Conservation (phyloP, 805 yeast species). For the Kluyveromyces lactis region DNA sequence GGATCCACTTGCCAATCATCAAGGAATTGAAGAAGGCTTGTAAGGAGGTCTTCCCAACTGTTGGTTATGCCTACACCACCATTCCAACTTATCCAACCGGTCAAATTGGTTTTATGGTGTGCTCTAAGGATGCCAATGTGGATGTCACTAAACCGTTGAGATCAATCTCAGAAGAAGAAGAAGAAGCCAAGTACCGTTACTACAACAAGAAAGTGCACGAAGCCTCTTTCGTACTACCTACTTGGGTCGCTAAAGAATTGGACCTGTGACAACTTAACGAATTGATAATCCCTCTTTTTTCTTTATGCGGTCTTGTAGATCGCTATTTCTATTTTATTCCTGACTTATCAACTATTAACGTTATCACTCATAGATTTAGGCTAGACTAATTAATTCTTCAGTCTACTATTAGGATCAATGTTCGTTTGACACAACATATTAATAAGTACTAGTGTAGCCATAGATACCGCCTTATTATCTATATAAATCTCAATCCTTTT, state of each 20-base stretch:
- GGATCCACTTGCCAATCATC: slow-evolving; percentile 84
- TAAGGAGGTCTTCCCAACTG: slow-evolving; percentile 79
- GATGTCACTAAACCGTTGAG: slow-evolving; percentile 66
- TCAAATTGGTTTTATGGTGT: slow-evolving; percentile 96
- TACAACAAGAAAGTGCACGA: slow-evolving; percentile 77
- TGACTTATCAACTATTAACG: no score
- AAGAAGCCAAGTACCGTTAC: slow-evolving; percentile 61
- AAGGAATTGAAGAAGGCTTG: slow-evolving; percentile 77
- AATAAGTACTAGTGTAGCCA: no score
- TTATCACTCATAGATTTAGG: no score
- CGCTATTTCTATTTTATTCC: no score
- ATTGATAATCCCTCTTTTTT: neutral
- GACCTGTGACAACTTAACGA: slow-evolving; percentile 14
- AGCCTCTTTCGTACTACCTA: slow-evolving; percentile 88
- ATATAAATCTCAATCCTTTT: no score
- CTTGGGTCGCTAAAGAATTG: slow-evolving; percentile 64
- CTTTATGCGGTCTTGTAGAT: no score
- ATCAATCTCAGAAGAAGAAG: slow-evolving; percentile 51
- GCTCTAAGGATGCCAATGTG: slow-evolving; percentile 63
- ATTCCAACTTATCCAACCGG: slow-evolving; percentile 98
- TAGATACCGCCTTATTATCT: no score
- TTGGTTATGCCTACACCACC: slow-evolving; percentile 82
- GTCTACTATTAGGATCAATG: no score
- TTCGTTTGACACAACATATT: no score
- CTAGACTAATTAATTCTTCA: no score